Conservation (phyloP, 2,329 filamentous ascomycete species). For the Pseudocercospora fuligena region DNA sequence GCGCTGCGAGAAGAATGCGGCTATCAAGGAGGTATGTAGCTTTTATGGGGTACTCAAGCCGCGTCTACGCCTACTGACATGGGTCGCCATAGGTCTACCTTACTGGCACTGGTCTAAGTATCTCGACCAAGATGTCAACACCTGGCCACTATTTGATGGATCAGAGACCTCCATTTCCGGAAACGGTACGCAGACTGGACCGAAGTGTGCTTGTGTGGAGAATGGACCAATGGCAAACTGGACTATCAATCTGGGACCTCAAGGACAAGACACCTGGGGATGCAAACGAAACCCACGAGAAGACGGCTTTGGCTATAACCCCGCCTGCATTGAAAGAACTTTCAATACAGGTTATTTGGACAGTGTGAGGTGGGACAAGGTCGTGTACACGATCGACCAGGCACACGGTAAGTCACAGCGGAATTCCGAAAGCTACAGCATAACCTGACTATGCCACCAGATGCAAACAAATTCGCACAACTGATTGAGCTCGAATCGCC, state of each 20-base stretch:
- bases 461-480: slow-evolving; percentile 21
- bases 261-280: slow-evolving; percentile 15
- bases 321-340: slow-evolving; percentile 22
- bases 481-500: slow-evolving; percentile 19
- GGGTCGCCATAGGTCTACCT: slow-evolving; percentile 34
- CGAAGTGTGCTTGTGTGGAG: slow-evolving; percentile 54
- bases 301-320: slow-evolving; percentile 25
- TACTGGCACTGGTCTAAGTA: slow-evolving; percentile 61
- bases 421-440: neutral
- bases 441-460: slow-evolving; percentile 35
- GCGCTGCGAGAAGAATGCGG: slow-evolving; percentile 41
- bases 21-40: slow-evolving; percentile 31
- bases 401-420: neutral
- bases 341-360: slow-evolving; percentile 12
- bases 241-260: slow-evolving; percentile 31
- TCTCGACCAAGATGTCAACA: slow-evolving; percentile 48
- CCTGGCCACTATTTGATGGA: slow-evolving; percentile 55
- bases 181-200: slow-evolving; percentile 28
- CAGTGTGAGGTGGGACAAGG: slow-evolving; percentile 21
- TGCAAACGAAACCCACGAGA: slow-evolving; percentile 26
- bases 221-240: slow-evolving; percentile 56
- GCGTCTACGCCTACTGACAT: slow-evolving; percentile 44
- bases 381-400: slow-evolving; percentile 21
- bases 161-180: slow-evolving; percentile 47
- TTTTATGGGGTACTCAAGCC: slow-evolving; percentile 42